Percentiles rank a stretch among this genome's conserved stretches.
Evolutionary conservation across 2,329 filamentous ascomycete genomes (phyloP).

Genomic region (Thermoascus crustaceus): DNA sequence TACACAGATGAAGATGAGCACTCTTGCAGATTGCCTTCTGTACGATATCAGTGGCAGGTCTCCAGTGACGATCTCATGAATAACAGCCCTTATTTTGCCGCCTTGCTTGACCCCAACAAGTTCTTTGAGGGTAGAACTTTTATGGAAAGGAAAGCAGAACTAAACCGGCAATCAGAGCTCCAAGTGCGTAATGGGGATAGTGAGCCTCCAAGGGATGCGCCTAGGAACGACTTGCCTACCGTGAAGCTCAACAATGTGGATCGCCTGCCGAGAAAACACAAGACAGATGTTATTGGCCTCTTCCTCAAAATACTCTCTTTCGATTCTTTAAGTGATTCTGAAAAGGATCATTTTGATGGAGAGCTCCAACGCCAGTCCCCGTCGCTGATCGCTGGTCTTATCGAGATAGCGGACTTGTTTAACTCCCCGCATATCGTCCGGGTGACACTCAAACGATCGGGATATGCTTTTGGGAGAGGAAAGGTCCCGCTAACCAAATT

Average conservation of each 20-base stretch:
- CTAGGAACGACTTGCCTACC: slow-evolving; percentile 16
- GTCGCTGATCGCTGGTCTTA: slow-evolving; percentile 22
- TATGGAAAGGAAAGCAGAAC: slow-evolving; percentile 15
- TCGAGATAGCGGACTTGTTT: slow-evolving; percentile 27
- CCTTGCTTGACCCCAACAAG: slow-evolving; percentile 33
- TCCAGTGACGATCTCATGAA: slow-evolving; percentile 22
- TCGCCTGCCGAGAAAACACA: slow-evolving; percentile 18
- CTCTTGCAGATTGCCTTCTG: slow-evolving; percentile 5
- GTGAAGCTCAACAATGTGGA: slow-evolving; percentile 20
- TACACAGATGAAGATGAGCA: slow-evolving; percentile 14
- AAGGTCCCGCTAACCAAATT: slow-evolving; percentile 19
- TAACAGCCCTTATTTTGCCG: slow-evolving; percentile 33
- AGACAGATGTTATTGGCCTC: slow-evolving; percentile 25
- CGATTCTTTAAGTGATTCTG: slow-evolving; percentile 16
- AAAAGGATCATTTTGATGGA: slow-evolving; percentile 13
- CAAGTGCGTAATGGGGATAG: slow-evolving; percentile 3
- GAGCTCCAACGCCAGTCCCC: slow-evolving; percentile 21
- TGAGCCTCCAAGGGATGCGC: background rate
- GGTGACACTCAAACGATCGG: slow-evolving; percentile 14
- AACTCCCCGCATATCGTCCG: slow-evolving; percentile 23
- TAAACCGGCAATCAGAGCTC: slow-evolving; percentile 9
- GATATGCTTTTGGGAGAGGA: slow-evolving; percentile 23
- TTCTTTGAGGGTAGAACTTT: slow-evolving; percentile 34
- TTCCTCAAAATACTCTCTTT: slow-evolving; percentile 25
- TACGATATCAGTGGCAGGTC: slow-evolving; percentile 24